phyloP scores from a whole-genome alignment of 2,329 filamentous ascomycete species.

The Sclerotinia borealis region DNA sequence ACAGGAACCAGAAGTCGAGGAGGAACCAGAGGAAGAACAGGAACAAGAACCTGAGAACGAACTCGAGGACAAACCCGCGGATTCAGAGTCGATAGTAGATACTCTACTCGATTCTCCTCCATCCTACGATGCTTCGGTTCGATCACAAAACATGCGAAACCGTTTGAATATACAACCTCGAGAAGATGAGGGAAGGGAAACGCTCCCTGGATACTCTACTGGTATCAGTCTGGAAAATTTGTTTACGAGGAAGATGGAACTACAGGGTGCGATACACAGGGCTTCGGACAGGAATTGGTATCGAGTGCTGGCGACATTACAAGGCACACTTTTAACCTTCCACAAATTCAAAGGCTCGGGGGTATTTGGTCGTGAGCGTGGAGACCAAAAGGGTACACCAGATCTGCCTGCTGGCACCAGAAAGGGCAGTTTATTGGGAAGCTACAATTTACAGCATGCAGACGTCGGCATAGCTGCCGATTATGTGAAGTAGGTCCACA shows the following conservation, averaged over 20 bases:
- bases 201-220: conserved; percentile 51
- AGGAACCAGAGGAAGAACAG: neutral
- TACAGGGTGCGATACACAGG: conserved; percentile 57
- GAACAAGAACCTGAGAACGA: neutral
- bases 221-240: conserved; percentile 50
- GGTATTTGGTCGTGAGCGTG: conserved; percentile 43
- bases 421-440: conserved; percentile 52
- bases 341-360: conserved; percentile 56
- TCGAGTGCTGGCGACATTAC: conserved; percentile 55
- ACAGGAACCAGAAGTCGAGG: neutral
- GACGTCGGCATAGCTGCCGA: conserved; percentile 70
- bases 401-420: conserved; percentile 47
- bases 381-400: conserved; percentile 43
- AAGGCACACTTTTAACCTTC: conserved; percentile 62
- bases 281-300: conserved; percentile 59
- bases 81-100: neutral
- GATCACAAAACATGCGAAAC: conserved; percentile 14
- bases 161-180: conserved; percentile 32
- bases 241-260: conserved; percentile 59
- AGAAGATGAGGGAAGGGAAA: conserved; percentile 38
- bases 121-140: conserved; percentile 20
- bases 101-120: conserved; percentile 18
- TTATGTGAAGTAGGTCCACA: conserved; percentile 56
- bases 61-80: neutral
- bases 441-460: conserved; percentile 69